Evolutionary conservation across 352 stramenopile genomes (phyloP).

Genomic region (Thraustochytrium striatum): DNA sequence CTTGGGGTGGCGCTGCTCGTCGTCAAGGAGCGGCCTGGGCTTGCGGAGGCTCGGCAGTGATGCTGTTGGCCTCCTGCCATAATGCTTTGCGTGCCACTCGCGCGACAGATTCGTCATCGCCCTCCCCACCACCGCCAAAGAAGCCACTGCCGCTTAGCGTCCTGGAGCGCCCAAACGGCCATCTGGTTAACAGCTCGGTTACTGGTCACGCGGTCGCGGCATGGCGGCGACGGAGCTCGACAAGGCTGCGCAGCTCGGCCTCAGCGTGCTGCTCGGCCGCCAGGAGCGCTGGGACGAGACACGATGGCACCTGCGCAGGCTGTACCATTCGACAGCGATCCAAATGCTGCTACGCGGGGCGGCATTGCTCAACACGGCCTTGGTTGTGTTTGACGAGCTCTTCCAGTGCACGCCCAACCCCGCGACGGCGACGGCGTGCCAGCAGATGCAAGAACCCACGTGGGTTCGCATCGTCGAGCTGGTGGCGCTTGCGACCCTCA

Average conservation of each 20-base stretch:
- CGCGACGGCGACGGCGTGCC: neutral
- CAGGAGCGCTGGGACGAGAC: neutral
- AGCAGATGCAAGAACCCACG: neutral
- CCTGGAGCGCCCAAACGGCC: too few relatives aligned
- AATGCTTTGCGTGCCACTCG: too few relatives aligned
- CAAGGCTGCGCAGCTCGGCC: neutral
- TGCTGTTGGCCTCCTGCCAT: too few relatives aligned
- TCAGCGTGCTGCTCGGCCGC: neutral
- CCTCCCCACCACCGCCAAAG: too few relatives aligned
- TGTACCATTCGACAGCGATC: neutral
- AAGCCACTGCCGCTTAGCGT: too few relatives aligned
- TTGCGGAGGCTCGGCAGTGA: too few relatives aligned
- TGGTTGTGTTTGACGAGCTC: neutral
- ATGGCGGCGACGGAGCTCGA: neutral
- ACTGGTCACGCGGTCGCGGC: too few relatives aligned
- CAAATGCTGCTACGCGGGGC: neutral
- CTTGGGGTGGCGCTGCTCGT: too few relatives aligned
- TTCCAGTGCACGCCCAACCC: slow-evolving; percentile 8
- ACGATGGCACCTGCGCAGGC: too few relatives aligned
- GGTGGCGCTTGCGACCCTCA: neutral
- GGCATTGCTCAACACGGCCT: neutral
- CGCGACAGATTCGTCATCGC: too few relatives aligned
- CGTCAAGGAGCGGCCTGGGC: too few relatives aligned
- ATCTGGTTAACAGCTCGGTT: too few relatives aligned
- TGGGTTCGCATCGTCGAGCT: neutral